phyloP scores from a whole-genome alignment of 2,329 filamentous ascomycete genomes.

The Penicillium oxalicum region DNA sequence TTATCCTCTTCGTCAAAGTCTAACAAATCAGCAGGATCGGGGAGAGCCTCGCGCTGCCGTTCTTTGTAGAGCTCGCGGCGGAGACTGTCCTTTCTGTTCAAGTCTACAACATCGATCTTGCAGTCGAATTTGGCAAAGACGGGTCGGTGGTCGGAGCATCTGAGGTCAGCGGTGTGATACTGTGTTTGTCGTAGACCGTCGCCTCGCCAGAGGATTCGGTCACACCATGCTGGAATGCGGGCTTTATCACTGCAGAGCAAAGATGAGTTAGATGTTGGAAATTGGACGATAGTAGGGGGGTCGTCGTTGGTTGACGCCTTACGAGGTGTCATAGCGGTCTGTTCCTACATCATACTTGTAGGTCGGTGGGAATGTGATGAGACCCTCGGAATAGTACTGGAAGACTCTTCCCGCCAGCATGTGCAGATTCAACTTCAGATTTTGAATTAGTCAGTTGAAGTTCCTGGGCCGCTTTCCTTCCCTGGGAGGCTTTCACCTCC shows the following conservation, averaged over 20 bases:
- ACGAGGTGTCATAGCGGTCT: constrained; percentile 88
- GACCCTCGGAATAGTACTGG: constrained; percentile 83
- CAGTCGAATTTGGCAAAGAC: constrained; percentile 88
- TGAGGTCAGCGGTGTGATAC: constrained; percentile 75
- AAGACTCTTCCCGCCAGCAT: constrained; percentile 92
- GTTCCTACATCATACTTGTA: constrained; percentile 92
- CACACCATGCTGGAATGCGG: constrained; percentile 94
- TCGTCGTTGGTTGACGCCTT: constrained; percentile 31
- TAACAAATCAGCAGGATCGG: constrained; percentile 16
- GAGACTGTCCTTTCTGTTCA: constrained; percentile 64
- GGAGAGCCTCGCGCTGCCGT: constrained; percentile 52
- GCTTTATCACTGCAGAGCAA: constrained; percentile 65
- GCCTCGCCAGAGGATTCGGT: constrained; percentile 84
- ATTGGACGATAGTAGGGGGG: not conserved
- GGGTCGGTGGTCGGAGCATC: constrained; percentile 92
- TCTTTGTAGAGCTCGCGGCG: constrained; percentile 67
- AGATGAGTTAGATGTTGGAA: constrained; percentile 25
- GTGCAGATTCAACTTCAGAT: constrained; percentile 68
- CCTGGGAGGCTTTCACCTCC: not conserved
- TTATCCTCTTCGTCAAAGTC: constrained; percentile 62
- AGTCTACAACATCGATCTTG: constrained; percentile 72
- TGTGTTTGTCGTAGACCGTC: constrained; percentile 72
- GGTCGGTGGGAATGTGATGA: constrained; percentile 82
- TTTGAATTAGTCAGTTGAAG: not conserved
- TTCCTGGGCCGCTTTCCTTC: too few relatives aligned